These are phyloP conservation scores for Scenedesmus sp. DNA, from an alignment of 163 green algal species.

Conservation along the genomic window DNA sequence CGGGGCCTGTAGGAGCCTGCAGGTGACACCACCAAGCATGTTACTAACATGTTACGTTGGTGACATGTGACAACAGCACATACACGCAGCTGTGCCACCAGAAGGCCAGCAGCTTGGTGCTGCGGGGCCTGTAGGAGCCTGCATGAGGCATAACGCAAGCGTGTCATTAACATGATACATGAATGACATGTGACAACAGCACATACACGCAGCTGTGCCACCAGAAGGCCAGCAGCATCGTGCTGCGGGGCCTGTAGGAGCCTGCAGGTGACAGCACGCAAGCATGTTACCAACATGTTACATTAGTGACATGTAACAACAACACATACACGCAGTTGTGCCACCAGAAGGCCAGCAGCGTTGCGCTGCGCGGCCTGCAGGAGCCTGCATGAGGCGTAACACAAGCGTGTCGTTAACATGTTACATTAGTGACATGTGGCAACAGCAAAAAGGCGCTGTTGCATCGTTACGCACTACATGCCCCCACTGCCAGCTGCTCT, in stretches of 20 bases:
- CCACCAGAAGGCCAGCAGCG: slow-evolving; percentile 43
- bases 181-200: slow-evolving; percentile 12
- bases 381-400: neutral
- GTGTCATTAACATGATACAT: no score
- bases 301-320: no score
- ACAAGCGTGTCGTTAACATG: no score
- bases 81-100: neutral
- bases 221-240: slow-evolving; percentile 38
- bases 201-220: neutral
- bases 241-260: slow-evolving; percentile 20
- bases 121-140: slow-evolving; percentile 3
- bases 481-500: neutral
- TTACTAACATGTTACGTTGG: neutral
- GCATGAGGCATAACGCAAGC: neutral
- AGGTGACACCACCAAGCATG: neutral
- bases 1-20: neutral
- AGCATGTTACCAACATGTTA: neutral
- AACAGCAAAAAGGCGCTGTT: slow-evolving; percentile 1
- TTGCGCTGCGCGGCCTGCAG: slow-evolving; percentile 38
- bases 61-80: no score
- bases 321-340: neutral
- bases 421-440: neutral
- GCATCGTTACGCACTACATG: neutral
- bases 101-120: slow-evolving; percentile 50
- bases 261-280: neutral